These are phyloP conservation scores for Scedosporium dehoogii DNA, from an alignment of 2,329 filamentous ascomycete species.

Conservation along the genomic window DNA sequence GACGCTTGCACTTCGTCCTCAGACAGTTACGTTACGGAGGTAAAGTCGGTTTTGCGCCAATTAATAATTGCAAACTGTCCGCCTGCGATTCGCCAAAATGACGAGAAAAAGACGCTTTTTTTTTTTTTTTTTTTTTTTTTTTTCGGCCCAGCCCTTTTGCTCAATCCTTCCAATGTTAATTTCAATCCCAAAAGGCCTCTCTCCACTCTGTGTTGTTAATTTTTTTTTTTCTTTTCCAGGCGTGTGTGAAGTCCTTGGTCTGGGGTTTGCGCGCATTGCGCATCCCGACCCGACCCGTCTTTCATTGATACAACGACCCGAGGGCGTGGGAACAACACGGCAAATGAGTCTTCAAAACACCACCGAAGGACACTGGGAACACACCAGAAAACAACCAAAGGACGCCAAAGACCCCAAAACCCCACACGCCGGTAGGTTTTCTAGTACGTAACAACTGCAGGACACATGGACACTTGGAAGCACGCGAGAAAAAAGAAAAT, in stretches of 20 bases:
- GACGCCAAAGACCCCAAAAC: neutral
- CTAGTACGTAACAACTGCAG: neutral
- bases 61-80: constrained; percentile 5
- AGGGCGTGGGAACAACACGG: neutral
- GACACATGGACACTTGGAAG: neutral
- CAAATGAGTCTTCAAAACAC: neutral
- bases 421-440: neutral
- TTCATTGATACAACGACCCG: neutral
- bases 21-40: too few relatives aligned
- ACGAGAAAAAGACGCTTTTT: too few relatives aligned
- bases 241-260: neutral
- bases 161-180: too few relatives aligned
- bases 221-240: neutral
- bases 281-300: neutral
- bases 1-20: too few relatives aligned
- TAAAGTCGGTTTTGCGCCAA: neutral
- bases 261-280: neutral
- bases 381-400: neutral
- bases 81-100: neutral
- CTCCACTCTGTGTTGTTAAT: too few relatives aligned
- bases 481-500: neutral
- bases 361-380: neutral
- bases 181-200: too few relatives aligned
- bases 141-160: too few relatives aligned
- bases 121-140: too few relatives aligned